Evolutionary conservation across 192 early-diverging fungal genomes (phyloP).

Genomic region (Mortierella antarctica): DNA sequence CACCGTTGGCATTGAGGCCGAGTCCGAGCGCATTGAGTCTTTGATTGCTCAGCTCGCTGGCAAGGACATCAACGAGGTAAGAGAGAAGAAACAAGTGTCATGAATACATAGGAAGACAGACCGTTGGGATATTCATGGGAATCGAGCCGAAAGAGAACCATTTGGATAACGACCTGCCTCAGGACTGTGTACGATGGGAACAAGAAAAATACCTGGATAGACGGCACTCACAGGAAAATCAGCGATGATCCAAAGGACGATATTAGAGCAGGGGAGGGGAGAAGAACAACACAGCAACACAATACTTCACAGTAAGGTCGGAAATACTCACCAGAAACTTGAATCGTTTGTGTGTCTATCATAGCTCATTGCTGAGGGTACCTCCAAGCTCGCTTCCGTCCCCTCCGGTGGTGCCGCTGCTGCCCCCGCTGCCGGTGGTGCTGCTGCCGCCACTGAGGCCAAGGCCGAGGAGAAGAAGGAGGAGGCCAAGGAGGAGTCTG

Average conservation of each 20-base stretch:
- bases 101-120: not conserved
- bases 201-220: no score
- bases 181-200: no score
- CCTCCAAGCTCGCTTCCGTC: conserved; percentile 92
- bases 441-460: conserved; percentile 56
- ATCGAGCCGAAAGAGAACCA: not conserved
- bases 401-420: conserved; percentile 90
- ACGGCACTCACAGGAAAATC: no score
- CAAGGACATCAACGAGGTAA: conserved; percentile 88
- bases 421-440: conserved; percentile 74
- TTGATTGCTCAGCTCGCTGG: conserved; percentile 87
- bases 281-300: no score
- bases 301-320: no score
- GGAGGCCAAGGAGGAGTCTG: conserved; percentile 91
- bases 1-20: conserved; percentile 93
- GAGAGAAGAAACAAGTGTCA: not conserved
- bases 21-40: conserved; percentile 79
- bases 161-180: not conserved
- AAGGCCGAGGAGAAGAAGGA: conserved; percentile 82
- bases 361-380: conserved; percentile 92
- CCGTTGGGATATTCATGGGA: no score
- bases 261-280: no score
- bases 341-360: not conserved
- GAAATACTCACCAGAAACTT: no score
- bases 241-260: no score